Evolutionary conservation across 306 rosid species (phyloP).

Genomic region (Rosa persica): DNA sequence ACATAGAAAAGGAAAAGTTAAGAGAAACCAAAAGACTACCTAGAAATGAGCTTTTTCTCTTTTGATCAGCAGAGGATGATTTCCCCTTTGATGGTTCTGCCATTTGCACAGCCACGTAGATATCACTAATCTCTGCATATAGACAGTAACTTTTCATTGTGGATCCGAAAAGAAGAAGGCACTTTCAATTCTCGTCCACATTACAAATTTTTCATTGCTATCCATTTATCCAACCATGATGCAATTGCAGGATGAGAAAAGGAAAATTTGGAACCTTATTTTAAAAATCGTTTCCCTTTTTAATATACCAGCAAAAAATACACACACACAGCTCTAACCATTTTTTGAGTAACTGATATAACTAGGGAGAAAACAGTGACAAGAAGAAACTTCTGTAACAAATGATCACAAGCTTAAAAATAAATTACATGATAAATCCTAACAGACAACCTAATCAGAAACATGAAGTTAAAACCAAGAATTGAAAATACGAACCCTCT

Average conservation of each 20-base stretch:
- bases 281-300: neutral
- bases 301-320: neutral
- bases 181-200: constrained; percentile 10
- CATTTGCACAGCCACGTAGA: constrained; percentile 46
- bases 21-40: constrained; percentile 49
- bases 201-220: neutral
- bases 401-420: neutral
- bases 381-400: neutral
- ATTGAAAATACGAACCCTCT: neutral
- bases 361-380: neutral
- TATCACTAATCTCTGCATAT: constrained; percentile 21
- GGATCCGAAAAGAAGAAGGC: constrained; percentile 12
- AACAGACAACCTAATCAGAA: neutral
- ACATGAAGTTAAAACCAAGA: neutral
- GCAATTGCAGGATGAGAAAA: too few species aligned
- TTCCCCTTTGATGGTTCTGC: constrained; percentile 57
- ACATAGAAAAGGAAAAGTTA: constrained; percentile 9
- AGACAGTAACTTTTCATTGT: constrained; percentile 22
- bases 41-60: constrained; percentile 48
- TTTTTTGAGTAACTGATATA: neutral
- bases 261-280: neutral
- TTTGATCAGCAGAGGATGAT: constrained; percentile 46
- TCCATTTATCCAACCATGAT: constrained; percentile 9
- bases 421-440: neutral
- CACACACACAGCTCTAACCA: neutral